Evolutionary conservation across 2,329 filamentous ascomycete genomes (phyloP), one percentile per base, ranked within the genome.

Genomic region (Venturia pyrina): DNA sequence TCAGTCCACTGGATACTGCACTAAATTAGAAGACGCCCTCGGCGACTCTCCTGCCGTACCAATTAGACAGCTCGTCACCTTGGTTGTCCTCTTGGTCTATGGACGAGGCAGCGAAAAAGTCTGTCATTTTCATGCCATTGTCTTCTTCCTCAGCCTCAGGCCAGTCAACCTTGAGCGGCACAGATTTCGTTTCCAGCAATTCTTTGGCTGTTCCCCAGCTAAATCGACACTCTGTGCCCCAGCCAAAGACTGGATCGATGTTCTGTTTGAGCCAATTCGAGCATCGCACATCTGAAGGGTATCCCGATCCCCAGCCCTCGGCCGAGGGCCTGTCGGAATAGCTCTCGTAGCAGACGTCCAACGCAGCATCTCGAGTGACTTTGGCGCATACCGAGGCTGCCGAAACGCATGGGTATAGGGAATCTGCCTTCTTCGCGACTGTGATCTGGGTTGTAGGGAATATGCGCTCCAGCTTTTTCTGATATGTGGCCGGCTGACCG

Each of bases 141-240:
- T 88, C 86, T 4, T 84, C 85, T 43, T 91, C 88, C 24, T 92
- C 88, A 5, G 88, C 86, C 15, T 79, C 81, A 0, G 92, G 91
- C 93, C 93, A 98, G 59, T 96, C 91, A 0, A 96, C 89, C 73
- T 84, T 88, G 64, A 89, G 82, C 4, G 84, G 85, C 32, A 80
- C 81, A 10, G 80, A 83, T 74, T 78, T 81, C 75, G 89, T 79
- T 70, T 97, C 93, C 4, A 99, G 79, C 86, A 98, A 85, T 72
- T 98, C 93, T 78, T 96, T 97, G 1, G 90, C 90, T 0, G 95
- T 98, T 0, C 89, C 90, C 95, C 95, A 99, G 73, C 92, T 96
- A 73, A 97, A 98, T 5, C 95, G 83, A 74, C 91, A 96, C 77
- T 98, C 93, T 32, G 85, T 85, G 0, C 93, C 93, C 93, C 95